Evolutionary conservation across 495 filamentous ascomycete species (phyloP).

Genomic region (Pyronema omphalodes): DNA sequence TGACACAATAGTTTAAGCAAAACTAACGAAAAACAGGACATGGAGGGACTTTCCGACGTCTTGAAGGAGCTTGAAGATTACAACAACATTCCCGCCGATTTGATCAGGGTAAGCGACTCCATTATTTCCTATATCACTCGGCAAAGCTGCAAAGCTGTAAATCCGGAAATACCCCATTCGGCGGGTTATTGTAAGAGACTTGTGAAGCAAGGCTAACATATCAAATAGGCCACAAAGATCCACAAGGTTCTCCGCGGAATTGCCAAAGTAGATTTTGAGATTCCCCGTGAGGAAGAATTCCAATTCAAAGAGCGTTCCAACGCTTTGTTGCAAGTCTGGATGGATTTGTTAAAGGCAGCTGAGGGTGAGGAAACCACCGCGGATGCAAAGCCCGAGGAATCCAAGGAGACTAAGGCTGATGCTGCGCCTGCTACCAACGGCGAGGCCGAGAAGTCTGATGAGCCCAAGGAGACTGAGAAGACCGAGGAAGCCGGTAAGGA

Average conservation of each 20-base stretch:
- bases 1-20: not conserved
- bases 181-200: not conserved
- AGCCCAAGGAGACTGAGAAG: not conserved
- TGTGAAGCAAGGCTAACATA: slow-evolving; percentile 23
- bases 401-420: slow-evolving; percentile 16
- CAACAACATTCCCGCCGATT: slow-evolving; percentile 3
- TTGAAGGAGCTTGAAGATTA: slow-evolving; percentile 13
- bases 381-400: slow-evolving; percentile 8
- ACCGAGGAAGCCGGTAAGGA: not conserved
- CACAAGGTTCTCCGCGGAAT: slow-evolving; percentile 58
- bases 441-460: not conserved
- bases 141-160: not conserved
- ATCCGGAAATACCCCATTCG: too few relatives aligned
- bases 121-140: not conserved
- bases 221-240: slow-evolving; percentile 43
- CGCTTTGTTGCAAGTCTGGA: slow-evolving; percentile 27
- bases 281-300: slow-evolving; percentile 49
- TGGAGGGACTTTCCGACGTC: slow-evolving; percentile 14
- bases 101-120: slow-evolving; percentile 13
- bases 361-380: slow-evolving; percentile 23
- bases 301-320: slow-evolving; percentile 45
- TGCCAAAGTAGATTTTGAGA: slow-evolving; percentile 39
- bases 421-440: not conserved
- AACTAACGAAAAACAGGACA: slow-evolving; percentile 10
- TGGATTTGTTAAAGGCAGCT: slow-evolving; percentile 24